Evolutionary conservation across 768 basidiomycete genomes (phyloP).

Genomic region (Auriscalpium vulgare): DNA sequence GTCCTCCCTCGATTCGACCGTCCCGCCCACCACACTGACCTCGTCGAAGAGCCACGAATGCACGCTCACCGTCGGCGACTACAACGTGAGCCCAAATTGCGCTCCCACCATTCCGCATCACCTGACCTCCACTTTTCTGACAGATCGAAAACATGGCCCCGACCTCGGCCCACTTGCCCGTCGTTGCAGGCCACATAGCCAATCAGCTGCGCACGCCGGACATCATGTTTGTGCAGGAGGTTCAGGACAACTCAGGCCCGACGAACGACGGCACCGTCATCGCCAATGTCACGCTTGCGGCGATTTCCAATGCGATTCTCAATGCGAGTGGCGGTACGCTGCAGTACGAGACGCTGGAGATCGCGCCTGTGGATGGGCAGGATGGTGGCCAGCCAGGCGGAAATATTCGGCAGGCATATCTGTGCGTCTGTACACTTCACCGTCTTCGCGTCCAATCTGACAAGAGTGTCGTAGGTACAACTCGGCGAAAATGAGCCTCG

Average conservation of each 20-base stretch:
- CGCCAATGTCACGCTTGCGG: conserved; percentile 45
- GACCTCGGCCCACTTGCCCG: conserved; percentile 36
- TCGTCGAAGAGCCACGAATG: conserved; percentile 27
- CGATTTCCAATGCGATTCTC: conserved; percentile 41
- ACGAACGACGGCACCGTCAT: conserved; percentile 45
- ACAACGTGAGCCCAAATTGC: conserved; percentile 35
- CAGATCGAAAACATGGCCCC: conserved; percentile 53
- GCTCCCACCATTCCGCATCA: too few species aligned
- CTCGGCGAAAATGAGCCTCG: conserved; percentile 40
- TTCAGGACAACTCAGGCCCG: conserved; percentile 50
- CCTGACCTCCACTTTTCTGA: too few species aligned
- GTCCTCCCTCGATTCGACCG: conserved; percentile 26
- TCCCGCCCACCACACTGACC: conserved; percentile 33
- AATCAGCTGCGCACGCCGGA: conserved; percentile 43
- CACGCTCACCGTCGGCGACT: conserved; percentile 47
- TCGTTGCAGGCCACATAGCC: conserved; percentile 46
- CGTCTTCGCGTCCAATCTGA: not conserved
- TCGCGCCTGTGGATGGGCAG: conserved; percentile 43
- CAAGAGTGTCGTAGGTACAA: conserved; percentile 32
- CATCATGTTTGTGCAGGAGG: conserved; percentile 56
- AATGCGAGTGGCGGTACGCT: conserved; percentile 25
- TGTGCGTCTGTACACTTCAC: conserved; percentile 27
- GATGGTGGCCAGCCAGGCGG: conserved; percentile 59
- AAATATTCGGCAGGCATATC: conserved; percentile 52
- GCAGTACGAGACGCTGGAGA: conserved; percentile 39